phyloP scores from a whole-genome alignment of 78 protist species.

The Dictyostelium intermedium region DNA sequence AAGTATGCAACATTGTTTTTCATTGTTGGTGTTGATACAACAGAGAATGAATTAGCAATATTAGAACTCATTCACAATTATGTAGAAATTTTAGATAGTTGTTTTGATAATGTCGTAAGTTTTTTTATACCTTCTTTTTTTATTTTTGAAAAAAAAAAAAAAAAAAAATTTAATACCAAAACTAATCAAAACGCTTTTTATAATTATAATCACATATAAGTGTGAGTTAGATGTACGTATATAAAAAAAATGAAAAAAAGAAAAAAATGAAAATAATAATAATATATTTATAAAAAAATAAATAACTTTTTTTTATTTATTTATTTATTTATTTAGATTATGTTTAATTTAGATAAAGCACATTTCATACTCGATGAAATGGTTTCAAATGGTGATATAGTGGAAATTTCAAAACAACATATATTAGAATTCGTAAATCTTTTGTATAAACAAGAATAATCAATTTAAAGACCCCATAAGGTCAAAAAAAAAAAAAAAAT shows the following conservation, averaged over 20 bases:
- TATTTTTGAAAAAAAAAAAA: background rate
- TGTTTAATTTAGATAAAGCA: constrained; percentile 97
- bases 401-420: constrained; percentile 80
- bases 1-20: constrained; percentile 97
- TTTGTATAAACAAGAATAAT: constrained; percentile 10
- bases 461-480: background rate
- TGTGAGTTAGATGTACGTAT: constrained; percentile 80
- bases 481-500: background rate
- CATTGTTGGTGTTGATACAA: constrained; percentile 92
- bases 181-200: background rate
- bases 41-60: constrained; percentile 94
- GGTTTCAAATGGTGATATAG: constrained; percentile 93
- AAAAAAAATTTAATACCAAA: background rate
- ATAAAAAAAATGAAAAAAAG: background rate
- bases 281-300: too few species aligned
- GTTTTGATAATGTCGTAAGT: constrained; percentile 89
- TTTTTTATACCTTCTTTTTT: too few species aligned
- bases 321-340: constrained; percentile 87
- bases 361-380: constrained; percentile 97
- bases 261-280: too few species aligned
- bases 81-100: constrained; percentile 96
- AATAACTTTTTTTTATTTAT: background rate
- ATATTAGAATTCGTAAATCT: constrained; percentile 43
- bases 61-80: constrained; percentile 95
- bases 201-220: background rate